Percentiles rank a stretch among this genome's conserved stretches.
Evolutionary conservation across 2,329 filamentous ascomycete genomes (phyloP).

Genomic region (Endocalyx cinctus): DNA sequence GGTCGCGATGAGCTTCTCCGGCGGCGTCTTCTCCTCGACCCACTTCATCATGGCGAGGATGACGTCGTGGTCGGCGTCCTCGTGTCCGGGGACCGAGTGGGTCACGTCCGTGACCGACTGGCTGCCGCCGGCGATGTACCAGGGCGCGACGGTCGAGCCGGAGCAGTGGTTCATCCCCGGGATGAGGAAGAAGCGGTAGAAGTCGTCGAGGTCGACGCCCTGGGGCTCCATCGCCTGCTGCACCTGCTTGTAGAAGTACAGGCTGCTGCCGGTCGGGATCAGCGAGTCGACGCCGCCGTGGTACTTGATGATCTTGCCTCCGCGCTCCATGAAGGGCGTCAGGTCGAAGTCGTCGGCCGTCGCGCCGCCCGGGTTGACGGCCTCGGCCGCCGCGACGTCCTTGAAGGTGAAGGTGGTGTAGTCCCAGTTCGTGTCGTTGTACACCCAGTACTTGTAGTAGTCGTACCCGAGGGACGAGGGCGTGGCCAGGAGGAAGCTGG

Average conservation of each 20-base stretch:
- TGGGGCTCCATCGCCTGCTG: slow-evolving; percentile 19
- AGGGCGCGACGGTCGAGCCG: slow-evolving; percentile 24
- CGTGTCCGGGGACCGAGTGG: slow-evolving; percentile 31
- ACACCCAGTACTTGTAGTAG: slow-evolving; percentile 19
- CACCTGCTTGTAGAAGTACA: slow-evolving; percentile 26
- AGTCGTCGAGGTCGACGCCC: slow-evolving; percentile 34
- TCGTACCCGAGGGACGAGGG: slow-evolving; percentile 14
- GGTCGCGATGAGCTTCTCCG: slow-evolving; percentile 22
- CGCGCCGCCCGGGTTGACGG: slow-evolving; percentile 20
- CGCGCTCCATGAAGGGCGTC: slow-evolving; percentile 21
- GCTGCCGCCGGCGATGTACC: slow-evolving; percentile 26
- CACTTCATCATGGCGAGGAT: slow-evolving; percentile 32
- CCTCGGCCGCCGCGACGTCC: slow-evolving; percentile 21
- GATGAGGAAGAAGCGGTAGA: slow-evolving; percentile 45
- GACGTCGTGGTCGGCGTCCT: slow-evolving; percentile 31
- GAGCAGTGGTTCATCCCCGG: slow-evolving; percentile 46
- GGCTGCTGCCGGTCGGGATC: slow-evolving; percentile 27
- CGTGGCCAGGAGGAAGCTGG: slow-evolving; percentile 11
- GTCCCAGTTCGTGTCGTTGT: slow-evolving; percentile 24
- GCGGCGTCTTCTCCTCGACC: slow-evolving; percentile 29
- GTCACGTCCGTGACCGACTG: slow-evolving; percentile 21
- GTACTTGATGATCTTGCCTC: slow-evolving; percentile 34
- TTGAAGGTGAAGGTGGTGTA: slow-evolving; percentile 21
- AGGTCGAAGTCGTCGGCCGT: slow-evolving; percentile 26
- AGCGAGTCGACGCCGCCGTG: slow-evolving; percentile 29